These are phyloP conservation scores for Castanea mollissima DNA, from an alignment of 306 rosid genomes.

Conservation along the genomic window DNA sequence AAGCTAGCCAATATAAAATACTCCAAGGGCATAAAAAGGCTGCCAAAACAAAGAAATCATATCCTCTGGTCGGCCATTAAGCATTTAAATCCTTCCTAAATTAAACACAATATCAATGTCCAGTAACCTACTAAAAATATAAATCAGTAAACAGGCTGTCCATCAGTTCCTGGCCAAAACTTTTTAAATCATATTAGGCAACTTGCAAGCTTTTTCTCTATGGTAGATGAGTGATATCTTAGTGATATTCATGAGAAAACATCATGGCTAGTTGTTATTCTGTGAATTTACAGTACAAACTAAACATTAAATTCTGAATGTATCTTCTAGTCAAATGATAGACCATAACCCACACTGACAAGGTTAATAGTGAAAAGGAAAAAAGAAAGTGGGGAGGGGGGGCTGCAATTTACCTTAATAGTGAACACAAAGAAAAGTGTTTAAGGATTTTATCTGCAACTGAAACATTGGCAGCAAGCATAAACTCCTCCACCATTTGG, in stretches of 20 bases:
- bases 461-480: constrained; percentile 98
- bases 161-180: neutral
- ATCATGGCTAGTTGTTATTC: too few relatives aligned
- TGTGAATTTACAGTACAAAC: neutral
- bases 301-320: neutral
- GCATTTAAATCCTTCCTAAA: neutral
- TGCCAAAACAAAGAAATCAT: too few relatives aligned
- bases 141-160: neutral
- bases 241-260: neutral
- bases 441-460: constrained; percentile 86
- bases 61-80: too few relatives aligned
- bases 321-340: neutral
- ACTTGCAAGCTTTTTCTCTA: neutral
- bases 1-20: too few relatives aligned
- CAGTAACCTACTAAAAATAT: neutral
- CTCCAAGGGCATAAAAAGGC: too few relatives aligned
- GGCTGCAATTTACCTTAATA: constrained; percentile 60
- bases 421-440: constrained; percentile 68
- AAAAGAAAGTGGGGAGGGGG: constrained; percentile 7
- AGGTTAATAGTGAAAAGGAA: neutral
- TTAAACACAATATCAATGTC: neutral
- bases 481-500: constrained; percentile 99
- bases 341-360: neutral
- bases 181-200: neutral
- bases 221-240: neutral